phyloP scores from a whole-genome alignment of 176 grass and related monocot genomes.

The Bolboschoenus planiculmis region DNA sequence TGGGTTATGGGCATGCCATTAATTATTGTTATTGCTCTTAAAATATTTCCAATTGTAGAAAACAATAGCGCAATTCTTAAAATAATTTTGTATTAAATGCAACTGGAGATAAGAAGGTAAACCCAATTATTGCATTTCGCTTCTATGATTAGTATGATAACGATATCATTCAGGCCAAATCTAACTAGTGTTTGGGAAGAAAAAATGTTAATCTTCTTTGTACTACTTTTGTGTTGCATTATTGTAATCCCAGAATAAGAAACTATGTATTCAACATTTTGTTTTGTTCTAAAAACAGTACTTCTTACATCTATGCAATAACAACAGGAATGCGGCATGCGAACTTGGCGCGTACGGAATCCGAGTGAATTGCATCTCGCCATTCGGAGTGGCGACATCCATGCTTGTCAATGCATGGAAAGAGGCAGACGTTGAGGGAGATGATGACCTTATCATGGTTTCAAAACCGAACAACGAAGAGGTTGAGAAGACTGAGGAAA shows the following conservation, averaged over 20 bases:
- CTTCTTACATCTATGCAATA: neutral
- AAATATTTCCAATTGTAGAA: neutral
- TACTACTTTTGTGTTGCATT: neutral
- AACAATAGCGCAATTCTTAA: neutral
- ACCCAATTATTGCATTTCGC: neutral
- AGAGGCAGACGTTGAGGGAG: conserved; percentile 29
- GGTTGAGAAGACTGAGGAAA: conserved; percentile 79
- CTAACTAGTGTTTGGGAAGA: neutral
- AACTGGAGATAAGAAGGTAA: neutral
- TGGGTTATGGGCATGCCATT: neutral
- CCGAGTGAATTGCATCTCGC: conserved; percentile 94
- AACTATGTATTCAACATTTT: neutral
- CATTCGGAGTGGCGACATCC: conserved; percentile 88
- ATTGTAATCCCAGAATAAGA: neutral
- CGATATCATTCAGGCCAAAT: neutral
- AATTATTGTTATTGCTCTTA: neutral
- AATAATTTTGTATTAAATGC: neutral
- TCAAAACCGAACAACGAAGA: conserved; percentile 39
- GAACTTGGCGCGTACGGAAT: conserved; percentile 91
- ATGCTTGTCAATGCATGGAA: conserved; percentile 97
- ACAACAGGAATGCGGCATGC: conserved; percentile 60
- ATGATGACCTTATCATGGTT: conserved; percentile 15
- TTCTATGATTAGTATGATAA: neutral
- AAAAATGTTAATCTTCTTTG: neutral
- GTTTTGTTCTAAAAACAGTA: neutral